Conservation (phyloP, 495 filamentous ascomycete genomes). For the Hypoxylon trugodes region DNA sequence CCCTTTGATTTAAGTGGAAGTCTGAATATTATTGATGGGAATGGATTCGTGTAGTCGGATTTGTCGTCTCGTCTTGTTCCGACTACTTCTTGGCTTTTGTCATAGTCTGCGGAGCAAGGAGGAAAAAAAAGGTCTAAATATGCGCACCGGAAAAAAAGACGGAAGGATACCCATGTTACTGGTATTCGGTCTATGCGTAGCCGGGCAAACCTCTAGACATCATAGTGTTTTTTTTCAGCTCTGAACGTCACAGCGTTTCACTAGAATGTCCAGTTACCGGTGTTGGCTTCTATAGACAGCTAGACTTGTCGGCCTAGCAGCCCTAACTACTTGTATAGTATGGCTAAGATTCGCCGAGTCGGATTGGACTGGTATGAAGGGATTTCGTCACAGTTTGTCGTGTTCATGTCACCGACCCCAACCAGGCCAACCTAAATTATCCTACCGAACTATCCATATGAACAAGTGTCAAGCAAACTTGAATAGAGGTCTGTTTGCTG, state of each 20-base stretch:
- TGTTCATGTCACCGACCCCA: slow-evolving; percentile 27
- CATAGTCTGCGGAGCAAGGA: slow-evolving; percentile 16
- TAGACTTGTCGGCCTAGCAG: slow-evolving; percentile 15
- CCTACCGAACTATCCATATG: slow-evolving; percentile 3
- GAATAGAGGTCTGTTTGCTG: slow-evolving; percentile 35
- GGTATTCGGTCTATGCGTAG: slow-evolving; percentile 4
- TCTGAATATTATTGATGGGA: background rate
- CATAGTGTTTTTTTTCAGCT: slow-evolving; percentile 5
- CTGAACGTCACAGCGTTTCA: slow-evolving; percentile 34
- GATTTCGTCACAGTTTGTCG: slow-evolving; percentile 33
- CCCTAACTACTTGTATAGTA: background rate
- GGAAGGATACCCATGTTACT: slow-evolving; percentile 22
- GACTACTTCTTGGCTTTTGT: slow-evolving; percentile 37
- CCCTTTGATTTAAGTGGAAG: background rate
- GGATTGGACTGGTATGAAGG: background rate
- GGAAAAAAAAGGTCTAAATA: slow-evolving; percentile 1
- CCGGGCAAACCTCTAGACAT: slow-evolving; percentile 10
- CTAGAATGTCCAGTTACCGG: slow-evolving; percentile 22
- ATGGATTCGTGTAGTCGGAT: background rate
- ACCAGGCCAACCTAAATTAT: no score
- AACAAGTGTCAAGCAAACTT: slow-evolving; percentile 25
- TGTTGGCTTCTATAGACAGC: slow-evolving; percentile 31
- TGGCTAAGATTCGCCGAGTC: slow-evolving; percentile 26
- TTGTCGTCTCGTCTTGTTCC: slow-evolving; percentile 11
- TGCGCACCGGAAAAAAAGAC: background rate